Conservation (phyloP, 2,329 filamentous ascomycete genomes). For the Ophiostoma sp. region DNA sequence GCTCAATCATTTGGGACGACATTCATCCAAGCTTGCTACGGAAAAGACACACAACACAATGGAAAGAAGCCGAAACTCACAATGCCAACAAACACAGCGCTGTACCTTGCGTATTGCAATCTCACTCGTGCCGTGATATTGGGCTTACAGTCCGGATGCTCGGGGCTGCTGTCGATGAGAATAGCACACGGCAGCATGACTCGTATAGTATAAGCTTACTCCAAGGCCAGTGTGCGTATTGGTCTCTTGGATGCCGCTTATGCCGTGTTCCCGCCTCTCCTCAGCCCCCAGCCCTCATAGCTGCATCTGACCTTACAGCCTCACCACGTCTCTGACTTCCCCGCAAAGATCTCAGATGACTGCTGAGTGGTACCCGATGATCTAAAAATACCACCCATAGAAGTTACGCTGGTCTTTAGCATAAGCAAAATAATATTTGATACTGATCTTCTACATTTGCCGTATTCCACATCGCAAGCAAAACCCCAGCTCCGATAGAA, state of each 20-base stretch:
- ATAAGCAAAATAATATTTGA: too few species aligned
- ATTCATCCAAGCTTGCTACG: too few species aligned
- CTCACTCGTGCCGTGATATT: not conserved
- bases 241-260: not conserved
- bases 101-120: not conserved
- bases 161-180: not conserved
- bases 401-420: too few species aligned
- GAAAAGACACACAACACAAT: too few species aligned
- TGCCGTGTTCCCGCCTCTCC: not conserved
- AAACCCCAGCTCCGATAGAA: too few species aligned
- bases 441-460: too few species aligned
- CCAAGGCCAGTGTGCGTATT: not conserved
- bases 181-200: not conserved
- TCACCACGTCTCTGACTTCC: not conserved
- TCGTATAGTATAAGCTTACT: slow-evolving; percentile 11
- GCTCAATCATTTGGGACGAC: too few species aligned
- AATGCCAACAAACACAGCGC: too few species aligned
- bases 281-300: not conserved
- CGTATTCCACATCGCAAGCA: too few species aligned
- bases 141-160: not conserved
- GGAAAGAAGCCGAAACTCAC: too few species aligned
- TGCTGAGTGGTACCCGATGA: slow-evolving; percentile 4
- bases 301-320: not conserved
- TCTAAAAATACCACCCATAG: not conserved
- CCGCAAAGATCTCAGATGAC: not conserved